Evolutionary conservation across 805 yeast genomes (phyloP).

Genomic region (Candida nanaspora): DNA sequence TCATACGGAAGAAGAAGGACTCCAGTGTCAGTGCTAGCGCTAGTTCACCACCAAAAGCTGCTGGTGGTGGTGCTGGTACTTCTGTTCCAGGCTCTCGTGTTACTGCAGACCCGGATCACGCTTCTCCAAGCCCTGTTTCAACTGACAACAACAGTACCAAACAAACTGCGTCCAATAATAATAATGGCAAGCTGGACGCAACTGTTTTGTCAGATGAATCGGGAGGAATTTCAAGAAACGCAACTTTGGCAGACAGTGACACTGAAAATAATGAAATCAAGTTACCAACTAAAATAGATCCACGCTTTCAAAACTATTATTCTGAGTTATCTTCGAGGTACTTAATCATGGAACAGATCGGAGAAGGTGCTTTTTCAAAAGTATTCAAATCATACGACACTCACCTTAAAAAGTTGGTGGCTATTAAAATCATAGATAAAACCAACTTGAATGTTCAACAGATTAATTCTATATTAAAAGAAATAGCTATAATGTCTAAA

Average conservation of each 20-base stretch:
- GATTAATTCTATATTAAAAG: constrained; percentile 55
- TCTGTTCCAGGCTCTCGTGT: background rate
- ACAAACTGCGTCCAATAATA: background rate
- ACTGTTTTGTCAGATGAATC: too few relatives aligned
- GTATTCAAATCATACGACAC: constrained; percentile 68
- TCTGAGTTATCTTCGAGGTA: constrained; percentile 22
- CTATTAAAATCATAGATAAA: constrained; percentile 72
- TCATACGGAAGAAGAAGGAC: constrained; percentile 1
- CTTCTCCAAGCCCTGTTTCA: too few relatives aligned
- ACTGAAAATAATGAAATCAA: background rate
- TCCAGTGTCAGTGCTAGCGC: background rate
- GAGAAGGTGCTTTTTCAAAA: constrained; percentile 87
- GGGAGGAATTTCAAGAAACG: too few relatives aligned
- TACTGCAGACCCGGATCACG: too few relatives aligned
- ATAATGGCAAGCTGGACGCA: too few relatives aligned
- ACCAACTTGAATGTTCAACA: constrained; percentile 43
- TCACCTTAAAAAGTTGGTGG: constrained; percentile 39
- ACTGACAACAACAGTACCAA: too few relatives aligned
- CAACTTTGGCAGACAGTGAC: too few relatives aligned
- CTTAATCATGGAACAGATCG: constrained; percentile 32
- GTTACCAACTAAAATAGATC: background rate
- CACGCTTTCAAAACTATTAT: constrained; percentile 12
- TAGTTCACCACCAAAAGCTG: background rate
- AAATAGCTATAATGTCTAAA: constrained; percentile 66
- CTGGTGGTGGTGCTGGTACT: background rate